These are phyloP conservation scores for Logfia minima DNA, from an alignment of 129 eudicot species.

Conservation along the genomic window DNA sequence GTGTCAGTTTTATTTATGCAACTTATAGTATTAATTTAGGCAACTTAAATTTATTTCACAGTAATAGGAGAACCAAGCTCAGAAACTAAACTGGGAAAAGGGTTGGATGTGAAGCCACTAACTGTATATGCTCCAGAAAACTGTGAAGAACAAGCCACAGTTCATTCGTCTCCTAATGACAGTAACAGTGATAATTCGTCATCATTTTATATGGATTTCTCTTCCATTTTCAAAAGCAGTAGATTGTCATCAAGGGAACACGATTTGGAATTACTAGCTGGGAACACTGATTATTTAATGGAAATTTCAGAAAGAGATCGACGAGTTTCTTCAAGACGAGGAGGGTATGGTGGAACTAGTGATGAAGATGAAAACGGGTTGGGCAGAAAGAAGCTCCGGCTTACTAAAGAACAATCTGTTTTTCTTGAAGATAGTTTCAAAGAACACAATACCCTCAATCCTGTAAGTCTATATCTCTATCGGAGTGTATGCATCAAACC, in stretches of 20 bases:
- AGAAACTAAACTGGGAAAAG: slow-evolving; percentile 37
- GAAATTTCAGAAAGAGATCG: slow-evolving; percentile 40
- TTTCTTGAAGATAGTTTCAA: slow-evolving; percentile 88
- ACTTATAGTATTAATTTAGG: slow-evolving; percentile 16
- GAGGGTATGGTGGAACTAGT: slow-evolving; percentile 44
- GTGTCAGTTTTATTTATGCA: background rate
- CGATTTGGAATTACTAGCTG: slow-evolving; percentile 3
- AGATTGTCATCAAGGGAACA: slow-evolving; percentile 10
- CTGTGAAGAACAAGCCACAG: slow-evolving; percentile 39
- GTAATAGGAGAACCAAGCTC: slow-evolving; percentile 57
- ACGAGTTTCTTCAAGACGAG: slow-evolving; percentile 36
- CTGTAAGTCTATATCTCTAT: slow-evolving; percentile 42
- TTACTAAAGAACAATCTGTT: slow-evolving; percentile 77
- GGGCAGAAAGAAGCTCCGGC: slow-evolving; percentile 60
- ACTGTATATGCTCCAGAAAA: slow-evolving; percentile 42
- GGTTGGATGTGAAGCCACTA: slow-evolving; percentile 37
- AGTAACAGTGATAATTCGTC: slow-evolving; percentile 54
- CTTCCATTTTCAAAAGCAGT: slow-evolving; percentile 42
- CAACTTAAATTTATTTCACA: slow-evolving; percentile 11
- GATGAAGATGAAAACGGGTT: slow-evolving; percentile 53
- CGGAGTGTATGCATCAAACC: background rate
- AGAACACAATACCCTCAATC: slow-evolving; percentile 83
- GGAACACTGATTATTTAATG: slow-evolving; percentile 22
- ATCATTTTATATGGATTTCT: slow-evolving; percentile 64
- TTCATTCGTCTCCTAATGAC: slow-evolving; percentile 71